Percentiles rank a stretch among this genome's conserved stretches.
These are phyloP conservation scores for Lepidium didymum DNA, from an alignment of 345 rosid species.

Conservation along the genomic window DNA sequence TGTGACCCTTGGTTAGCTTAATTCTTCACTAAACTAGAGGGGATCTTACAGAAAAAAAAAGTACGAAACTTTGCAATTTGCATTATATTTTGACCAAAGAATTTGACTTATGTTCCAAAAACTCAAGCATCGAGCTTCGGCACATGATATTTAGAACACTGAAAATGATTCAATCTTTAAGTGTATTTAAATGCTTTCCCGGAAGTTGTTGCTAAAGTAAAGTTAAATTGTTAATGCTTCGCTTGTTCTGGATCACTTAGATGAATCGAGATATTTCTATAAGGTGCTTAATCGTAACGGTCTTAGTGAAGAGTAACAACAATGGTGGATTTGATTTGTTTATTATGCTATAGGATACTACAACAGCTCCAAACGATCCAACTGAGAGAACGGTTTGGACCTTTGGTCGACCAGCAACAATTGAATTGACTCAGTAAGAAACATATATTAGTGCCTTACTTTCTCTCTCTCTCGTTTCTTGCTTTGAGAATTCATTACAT, in stretches of 20 bases:
- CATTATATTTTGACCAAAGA: not conserved
- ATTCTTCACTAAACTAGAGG: not conserved
- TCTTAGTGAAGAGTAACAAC: not conserved
- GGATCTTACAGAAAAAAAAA: not conserved
- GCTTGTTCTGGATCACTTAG: not conserved
- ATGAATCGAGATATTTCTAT: not conserved
- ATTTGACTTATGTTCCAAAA: not conserved
- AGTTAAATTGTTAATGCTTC: not conserved
- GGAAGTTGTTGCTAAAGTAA: not conserved
- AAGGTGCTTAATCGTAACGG: not conserved
- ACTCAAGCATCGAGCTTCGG: not conserved
- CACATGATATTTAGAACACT: not conserved
- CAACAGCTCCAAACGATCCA: constrained; percentile 66
- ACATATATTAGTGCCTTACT: not conserved
- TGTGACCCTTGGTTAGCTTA: not conserved
- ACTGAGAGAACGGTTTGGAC: constrained; percentile 86
- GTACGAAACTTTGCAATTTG: not conserved
- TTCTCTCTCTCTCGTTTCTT: not conserved
- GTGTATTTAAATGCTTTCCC: not conserved
- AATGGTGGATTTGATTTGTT: not conserved
- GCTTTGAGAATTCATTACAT: constrained; percentile 7
- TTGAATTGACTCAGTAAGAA: constrained; percentile 86
- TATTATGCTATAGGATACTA: constrained; percentile 42
- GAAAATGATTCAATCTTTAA: not conserved
- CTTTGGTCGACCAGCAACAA: constrained; percentile 65